Evolutionary conservation across 2,329 filamentous ascomycete genomes (phyloP).

Genomic region (Aspergillus sp.): DNA sequence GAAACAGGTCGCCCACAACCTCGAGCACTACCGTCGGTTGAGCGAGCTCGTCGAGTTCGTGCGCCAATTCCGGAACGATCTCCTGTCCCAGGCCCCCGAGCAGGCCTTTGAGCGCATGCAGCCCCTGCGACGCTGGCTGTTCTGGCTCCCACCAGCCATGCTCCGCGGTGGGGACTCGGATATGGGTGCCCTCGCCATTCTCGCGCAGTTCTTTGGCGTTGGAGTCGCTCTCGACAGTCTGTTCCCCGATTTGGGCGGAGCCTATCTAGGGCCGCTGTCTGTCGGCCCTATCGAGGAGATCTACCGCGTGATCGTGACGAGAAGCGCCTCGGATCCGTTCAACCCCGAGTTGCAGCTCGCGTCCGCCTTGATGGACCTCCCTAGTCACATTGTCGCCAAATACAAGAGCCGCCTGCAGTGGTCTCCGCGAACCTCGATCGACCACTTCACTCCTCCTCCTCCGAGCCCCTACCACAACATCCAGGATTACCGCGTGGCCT

Average conservation of each 20-base stretch:
- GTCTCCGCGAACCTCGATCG: slow-evolving; percentile 40
- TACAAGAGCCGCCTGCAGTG: slow-evolving; percentile 70
- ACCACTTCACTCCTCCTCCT: slow-evolving; percentile 36
- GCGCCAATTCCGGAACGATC: slow-evolving; percentile 68
- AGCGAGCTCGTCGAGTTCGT: slow-evolving; percentile 70
- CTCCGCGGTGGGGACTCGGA: slow-evolving; percentile 74
- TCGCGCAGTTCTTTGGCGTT: slow-evolving; percentile 88
- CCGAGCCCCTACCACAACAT: slow-evolving; percentile 32
- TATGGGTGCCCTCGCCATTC: slow-evolving; percentile 73
- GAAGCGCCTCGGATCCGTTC: slow-evolving; percentile 60
- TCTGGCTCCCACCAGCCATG: slow-evolving; percentile 87
- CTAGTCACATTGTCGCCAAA: slow-evolving; percentile 65
- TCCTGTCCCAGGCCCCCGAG: slow-evolving; percentile 67
- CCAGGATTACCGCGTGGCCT: slow-evolving; percentile 29
- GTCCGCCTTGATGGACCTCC: slow-evolving; percentile 67
- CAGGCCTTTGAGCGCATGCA: slow-evolving; percentile 90
- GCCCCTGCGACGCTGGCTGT: slow-evolving; percentile 85
- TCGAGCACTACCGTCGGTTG: slow-evolving; percentile 66
- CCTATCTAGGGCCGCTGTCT: slow-evolving; percentile 80
- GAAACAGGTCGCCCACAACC: slow-evolving; percentile 64
- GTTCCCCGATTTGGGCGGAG: slow-evolving; percentile 85
- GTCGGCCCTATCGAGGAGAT: slow-evolving; percentile 84
- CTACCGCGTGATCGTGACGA: slow-evolving; percentile 67
- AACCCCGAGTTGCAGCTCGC: slow-evolving; percentile 61
- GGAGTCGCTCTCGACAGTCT: slow-evolving; percentile 84